Conservation (phyloP, 306 rosid genomes). For the Begonia fuchsioides region DNA sequence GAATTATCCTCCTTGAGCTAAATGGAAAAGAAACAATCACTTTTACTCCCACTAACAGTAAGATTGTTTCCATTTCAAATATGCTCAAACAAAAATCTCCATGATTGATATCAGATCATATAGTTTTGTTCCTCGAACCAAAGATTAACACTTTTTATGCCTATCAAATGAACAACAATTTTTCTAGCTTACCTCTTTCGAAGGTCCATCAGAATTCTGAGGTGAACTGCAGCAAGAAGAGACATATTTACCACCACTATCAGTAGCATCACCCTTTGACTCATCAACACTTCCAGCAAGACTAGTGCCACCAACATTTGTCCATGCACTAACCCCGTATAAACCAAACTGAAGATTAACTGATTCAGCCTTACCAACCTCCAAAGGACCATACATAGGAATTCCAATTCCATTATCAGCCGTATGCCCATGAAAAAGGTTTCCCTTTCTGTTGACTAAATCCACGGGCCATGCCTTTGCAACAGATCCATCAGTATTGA, state of each 20-base stretch:
- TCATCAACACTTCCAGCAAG: constrained; percentile 82
- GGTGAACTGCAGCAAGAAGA: constrained; percentile 96
- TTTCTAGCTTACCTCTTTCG: constrained; percentile 60
- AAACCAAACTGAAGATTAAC: constrained; percentile 95
- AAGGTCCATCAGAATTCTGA: constrained; percentile 50
- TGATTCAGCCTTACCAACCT: constrained; percentile 60
- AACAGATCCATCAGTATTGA: constrained; percentile 84
- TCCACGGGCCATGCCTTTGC: constrained; percentile 97
- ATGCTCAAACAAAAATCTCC: too few species aligned
- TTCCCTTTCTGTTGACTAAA: constrained; percentile 51
- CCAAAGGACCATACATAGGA: constrained; percentile 45
- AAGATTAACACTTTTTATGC: background rate
- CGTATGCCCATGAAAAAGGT: constrained; percentile 39
- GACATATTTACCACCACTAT: constrained; percentile 58
- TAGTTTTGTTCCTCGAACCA: too few species aligned
- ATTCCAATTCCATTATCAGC: constrained; percentile 26
- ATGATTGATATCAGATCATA: too few species aligned
- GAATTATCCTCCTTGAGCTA: constrained; percentile 79
- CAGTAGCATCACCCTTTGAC: constrained; percentile 68
- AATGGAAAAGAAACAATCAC: constrained; percentile 1
- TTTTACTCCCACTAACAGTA: too few species aligned
- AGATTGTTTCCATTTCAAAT: too few species aligned
- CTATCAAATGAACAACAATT: background rate
- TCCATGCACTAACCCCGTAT: constrained; percentile 94
- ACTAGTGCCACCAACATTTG: constrained; percentile 81